These are phyloP conservation scores for Silybum marianum DNA, from an alignment of 129 eudicot genomes.

Conservation along the genomic window DNA sequence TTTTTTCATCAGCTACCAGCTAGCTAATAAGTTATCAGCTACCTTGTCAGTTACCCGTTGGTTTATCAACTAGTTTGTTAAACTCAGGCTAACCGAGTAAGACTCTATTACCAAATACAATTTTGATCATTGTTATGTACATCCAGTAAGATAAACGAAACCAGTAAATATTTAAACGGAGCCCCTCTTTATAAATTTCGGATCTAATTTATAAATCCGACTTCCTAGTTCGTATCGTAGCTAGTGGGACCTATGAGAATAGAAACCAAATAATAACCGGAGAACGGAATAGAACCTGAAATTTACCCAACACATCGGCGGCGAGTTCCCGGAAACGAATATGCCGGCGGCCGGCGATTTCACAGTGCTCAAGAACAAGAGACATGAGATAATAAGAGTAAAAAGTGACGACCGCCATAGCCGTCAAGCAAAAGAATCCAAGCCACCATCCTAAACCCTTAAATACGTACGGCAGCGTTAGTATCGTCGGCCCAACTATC, in stretches of 20 bases:
- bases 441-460: constrained; percentile 81
- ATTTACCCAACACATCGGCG: constrained; percentile 71
- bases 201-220: not conserved
- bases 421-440: constrained; percentile 68
- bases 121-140: no score
- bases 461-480: constrained; percentile 76
- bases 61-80: no score
- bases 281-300: not conserved
- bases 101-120: no score
- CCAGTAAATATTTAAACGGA: no score
- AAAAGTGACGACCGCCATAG: constrained; percentile 80
- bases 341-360: constrained; percentile 81
- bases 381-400: constrained; percentile 89
- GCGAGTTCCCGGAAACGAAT: constrained; percentile 93
- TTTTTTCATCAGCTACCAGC: no score
- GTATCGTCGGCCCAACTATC: constrained; percentile 85
- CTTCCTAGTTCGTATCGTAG: not conserved
- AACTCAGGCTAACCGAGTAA: no score
- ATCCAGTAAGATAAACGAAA: no score
- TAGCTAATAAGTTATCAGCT: no score
- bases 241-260: not conserved
- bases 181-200: no score
- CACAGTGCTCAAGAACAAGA: constrained; percentile 82
- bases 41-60: no score
- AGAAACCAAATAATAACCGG: not conserved